These are phyloP conservation scores for Reutealis trisperma DNA, from an alignment of 345 rosid species.

Conservation along the genomic window DNA sequence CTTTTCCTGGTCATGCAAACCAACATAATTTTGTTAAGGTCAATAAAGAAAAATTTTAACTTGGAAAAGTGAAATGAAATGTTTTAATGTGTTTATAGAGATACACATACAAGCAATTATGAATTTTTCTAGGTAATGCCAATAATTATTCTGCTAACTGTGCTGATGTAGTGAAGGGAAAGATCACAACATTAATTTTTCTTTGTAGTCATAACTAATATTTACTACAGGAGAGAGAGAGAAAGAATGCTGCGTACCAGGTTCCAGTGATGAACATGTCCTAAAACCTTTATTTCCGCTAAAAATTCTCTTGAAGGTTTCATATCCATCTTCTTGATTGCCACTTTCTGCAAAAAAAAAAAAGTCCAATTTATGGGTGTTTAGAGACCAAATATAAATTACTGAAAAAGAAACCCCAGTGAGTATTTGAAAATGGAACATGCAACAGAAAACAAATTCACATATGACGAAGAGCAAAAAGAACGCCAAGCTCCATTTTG, in stretches of 20 bases:
- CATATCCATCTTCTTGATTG: conserved; percentile 99
- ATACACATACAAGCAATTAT: background rate
- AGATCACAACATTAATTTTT: background rate
- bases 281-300: conserved; percentile 86
- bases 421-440: too few relatives aligned
- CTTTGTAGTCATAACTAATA: background rate
- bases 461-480: too few relatives aligned
- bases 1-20: background rate
- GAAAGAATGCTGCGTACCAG: conserved; percentile 53
- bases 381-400: background rate
- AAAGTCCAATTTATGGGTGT: background rate
- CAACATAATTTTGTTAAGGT: background rate
- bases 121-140: background rate
- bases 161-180: background rate
- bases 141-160: background rate
- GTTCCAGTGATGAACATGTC: conserved; percentile 89
- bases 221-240: background rate
- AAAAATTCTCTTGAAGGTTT: conserved; percentile 88
- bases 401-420: too few relatives aligned
- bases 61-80: background rate
- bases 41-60: background rate
- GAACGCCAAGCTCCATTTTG: too few relatives aligned
- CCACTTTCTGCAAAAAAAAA: conserved; percentile 68
- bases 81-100: background rate
- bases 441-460: too few relatives aligned